Evolutionary conservation across 2,329 filamentous ascomycete genomes (phyloP), one percentile per base, ranked within the genome.

Genomic region (Xylariaceae sp.): DNA sequence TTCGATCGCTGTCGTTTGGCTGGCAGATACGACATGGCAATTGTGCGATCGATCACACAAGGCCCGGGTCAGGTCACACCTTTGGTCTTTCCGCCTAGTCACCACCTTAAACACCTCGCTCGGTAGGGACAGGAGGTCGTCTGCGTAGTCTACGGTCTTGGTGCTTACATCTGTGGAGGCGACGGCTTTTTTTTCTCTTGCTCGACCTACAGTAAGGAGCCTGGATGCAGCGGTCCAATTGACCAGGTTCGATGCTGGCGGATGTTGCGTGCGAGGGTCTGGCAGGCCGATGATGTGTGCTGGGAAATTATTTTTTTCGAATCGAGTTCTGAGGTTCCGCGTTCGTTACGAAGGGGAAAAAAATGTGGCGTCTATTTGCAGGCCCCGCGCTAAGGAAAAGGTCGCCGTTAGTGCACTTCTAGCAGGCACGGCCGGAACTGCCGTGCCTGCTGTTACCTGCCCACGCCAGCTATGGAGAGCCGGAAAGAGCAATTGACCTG

Each of bases 1-100:
- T 67, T 64, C 51, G 66, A 68, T 65, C 66, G 64, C 60, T 67
- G 65, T 64, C 66, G 63, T 62, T 68, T 68, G 40, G 64, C 55
- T 58, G 65, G 63, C 64, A 62, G 63, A 64, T 65, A 68, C 61
- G 64, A 66, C 66, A 68, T 67, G 62, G 63, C 63, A 65, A 49
- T 61, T 53, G 56, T 51, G 55, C 50, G 56, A 55, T 53, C 49
- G 58, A 56, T 53, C 52, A 59, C 58, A 58, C 55, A 51, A 36
- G 40, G 41, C 44, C 50, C 50, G 29, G 40, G 36, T 41, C 16
- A 47, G 45, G 48, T 57, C 45, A 52, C 51, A 49, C 48, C 52
- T 44, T 30, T 49, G 12, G 32, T 34, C 16, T 43, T 43, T 43
- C 41, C 22, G 8, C 41, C 41, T 15, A 26, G 18, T 42, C 19